Base-by-base conservation (phyloP, 495 filamentous ascomycete species). In the Neurospora sp. region DNA sequence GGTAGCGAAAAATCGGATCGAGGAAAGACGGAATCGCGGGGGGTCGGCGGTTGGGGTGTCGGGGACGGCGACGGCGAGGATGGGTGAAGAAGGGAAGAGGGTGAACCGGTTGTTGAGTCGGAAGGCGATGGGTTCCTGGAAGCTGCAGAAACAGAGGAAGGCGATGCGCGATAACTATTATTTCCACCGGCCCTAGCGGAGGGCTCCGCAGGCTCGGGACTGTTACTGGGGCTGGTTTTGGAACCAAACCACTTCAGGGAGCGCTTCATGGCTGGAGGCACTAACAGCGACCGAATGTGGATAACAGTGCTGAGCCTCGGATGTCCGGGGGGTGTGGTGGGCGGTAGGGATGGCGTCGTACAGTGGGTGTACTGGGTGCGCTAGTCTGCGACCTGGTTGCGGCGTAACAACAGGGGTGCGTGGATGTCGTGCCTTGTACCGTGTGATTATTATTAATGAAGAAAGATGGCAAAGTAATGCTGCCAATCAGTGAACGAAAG, bases 31-130 rank as follows among this genome's bases (percentile, higher is more conserved):
- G 82, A 76, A 35, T 78, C 79, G 39, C 61, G 53, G 20, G 80
- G 80, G 27, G 80, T 85, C 59, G 81, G 79, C 73, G 84, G 84
- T 76, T 85, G 79, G 9, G 80, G 78, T 45, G 77, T 78, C 44
- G 79, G 76, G 5, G 80, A 81, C 73, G 76, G 77, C 70, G 80
- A 82, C 73, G 73, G 78, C 31, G 78, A 80, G 59, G 76, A 73
- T 44, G 78, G 80, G 78, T 82, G 73, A 76, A 76, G 75, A 70
- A 78, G 80, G 40, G 78, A 79, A 45, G 77, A 79, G 73, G 79
- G 79, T 74, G 79, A 80, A 76, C 76, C 71, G 74, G 71, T 8
- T 35, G 53, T 35, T 8, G 53, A 65, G 53, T 65, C 53, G 53
- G 53, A 65, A 65, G 53, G 53, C 53, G 53, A 65, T 65, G 14